These are phyloP conservation scores for Brasilioporus rufonigricans DNA, from an alignment of 768 basidiomycete species.

Conservation along the genomic window DNA sequence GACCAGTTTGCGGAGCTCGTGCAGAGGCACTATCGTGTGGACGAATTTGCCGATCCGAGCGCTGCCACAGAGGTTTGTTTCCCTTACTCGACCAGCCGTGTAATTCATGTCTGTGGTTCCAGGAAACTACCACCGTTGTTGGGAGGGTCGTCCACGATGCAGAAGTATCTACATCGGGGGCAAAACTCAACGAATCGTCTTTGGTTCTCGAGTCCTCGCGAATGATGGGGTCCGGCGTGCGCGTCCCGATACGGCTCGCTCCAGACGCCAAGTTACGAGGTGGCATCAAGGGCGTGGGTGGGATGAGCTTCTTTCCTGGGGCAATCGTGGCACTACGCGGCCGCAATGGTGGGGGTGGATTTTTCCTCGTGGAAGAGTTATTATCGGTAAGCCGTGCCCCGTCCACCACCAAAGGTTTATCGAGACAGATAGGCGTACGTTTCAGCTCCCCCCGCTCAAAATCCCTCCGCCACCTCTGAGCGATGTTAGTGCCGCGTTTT, in stretches of 20 bases:
- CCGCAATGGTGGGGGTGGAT: conserved; percentile 85
- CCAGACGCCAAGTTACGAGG: conserved; percentile 64
- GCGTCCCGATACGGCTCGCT: conserved; percentile 72
- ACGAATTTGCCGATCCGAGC: conserved; percentile 79
- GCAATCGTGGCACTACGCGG: conserved; percentile 84
- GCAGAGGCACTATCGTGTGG: conserved; percentile 61
- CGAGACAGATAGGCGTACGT: neutral
- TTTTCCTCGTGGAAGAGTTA: conserved; percentile 82
- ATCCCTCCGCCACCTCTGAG: conserved; percentile 38
- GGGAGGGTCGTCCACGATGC: conserved; percentile 73
- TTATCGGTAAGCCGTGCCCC: conserved; percentile 58
- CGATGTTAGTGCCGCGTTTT: conserved; percentile 46
- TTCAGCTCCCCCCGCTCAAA: conserved; percentile 63
- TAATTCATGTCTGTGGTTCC: neutral
- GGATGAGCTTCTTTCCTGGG: conserved; percentile 83
- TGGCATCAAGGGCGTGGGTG: conserved; percentile 55
- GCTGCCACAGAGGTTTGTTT: conserved; percentile 48
- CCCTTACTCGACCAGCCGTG: neutral
- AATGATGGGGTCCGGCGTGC: conserved; percentile 59
- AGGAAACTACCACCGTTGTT: conserved; percentile 68
- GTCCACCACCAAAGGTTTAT: neutral
- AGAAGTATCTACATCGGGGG: conserved; percentile 51
- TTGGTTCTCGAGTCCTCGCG: conserved; percentile 84
- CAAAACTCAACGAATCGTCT: conserved; percentile 72
- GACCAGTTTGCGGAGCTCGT: conserved; percentile 81